Evolutionary conservation across 345 rosid species (phyloP).

Genomic region (Hypericum androsaemum): DNA sequence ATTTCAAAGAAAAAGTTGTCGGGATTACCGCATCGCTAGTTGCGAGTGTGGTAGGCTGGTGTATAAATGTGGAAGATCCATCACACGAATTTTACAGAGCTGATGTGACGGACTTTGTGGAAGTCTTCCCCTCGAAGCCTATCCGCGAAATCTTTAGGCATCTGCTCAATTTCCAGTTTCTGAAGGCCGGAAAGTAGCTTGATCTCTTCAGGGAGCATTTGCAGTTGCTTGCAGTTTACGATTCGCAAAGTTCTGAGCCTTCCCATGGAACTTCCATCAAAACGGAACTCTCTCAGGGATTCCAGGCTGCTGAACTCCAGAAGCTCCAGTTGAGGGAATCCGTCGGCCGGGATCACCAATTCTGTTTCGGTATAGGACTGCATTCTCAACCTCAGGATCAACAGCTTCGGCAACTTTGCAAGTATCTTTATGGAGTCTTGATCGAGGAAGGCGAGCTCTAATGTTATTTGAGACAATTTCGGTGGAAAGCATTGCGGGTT

Average conservation of each 20-base stretch:
- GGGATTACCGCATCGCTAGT: no score
- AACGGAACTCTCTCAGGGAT: constrained; percentile 11
- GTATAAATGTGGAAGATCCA: no score
- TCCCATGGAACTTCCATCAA: constrained; percentile 11
- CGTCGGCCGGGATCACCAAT: constrained; percentile 1
- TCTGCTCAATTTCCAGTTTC: constrained; percentile 5
- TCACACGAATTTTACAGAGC: constrained; percentile 9
- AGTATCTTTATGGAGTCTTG: constrained; percentile 10
- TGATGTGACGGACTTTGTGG: constrained; percentile 14
- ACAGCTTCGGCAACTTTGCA: constrained; percentile 7
- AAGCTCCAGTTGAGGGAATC: background rate
- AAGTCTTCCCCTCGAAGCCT: constrained; percentile 12
- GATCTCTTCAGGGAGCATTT: constrained; percentile 11
- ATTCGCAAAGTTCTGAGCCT: constrained; percentile 15
- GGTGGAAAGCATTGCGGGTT: constrained; percentile 11
- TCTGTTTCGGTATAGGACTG: constrained; percentile 2
- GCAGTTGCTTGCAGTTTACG: constrained; percentile 3
- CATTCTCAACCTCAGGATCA: constrained; percentile 11
- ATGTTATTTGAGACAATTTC: constrained; percentile 11
- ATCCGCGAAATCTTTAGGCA: constrained; percentile 11
- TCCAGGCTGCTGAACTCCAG: constrained; percentile 11
- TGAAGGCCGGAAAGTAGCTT: constrained; percentile 7
- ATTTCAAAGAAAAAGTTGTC: no score
- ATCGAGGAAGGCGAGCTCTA: constrained; percentile 11
- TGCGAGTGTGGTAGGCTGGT: no score